Base-by-base conservation (phyloP, 1,284 basidiomycete genomes). In the Clitocybe nebularis region DNA sequence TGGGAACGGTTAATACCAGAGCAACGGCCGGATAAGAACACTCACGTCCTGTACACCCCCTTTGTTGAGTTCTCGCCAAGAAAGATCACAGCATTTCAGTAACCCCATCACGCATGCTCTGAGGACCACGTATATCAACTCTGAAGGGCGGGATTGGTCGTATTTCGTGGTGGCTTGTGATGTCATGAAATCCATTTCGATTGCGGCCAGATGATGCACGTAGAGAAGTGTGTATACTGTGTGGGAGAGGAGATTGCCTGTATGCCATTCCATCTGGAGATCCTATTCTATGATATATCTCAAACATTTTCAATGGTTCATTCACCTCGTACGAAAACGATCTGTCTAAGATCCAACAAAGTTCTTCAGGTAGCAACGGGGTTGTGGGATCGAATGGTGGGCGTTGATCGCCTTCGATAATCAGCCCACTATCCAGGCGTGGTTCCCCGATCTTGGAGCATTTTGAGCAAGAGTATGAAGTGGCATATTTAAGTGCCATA, bases 261-360 rank as follows among this genome's bases (percentile, higher is more conserved):
- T 66, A 58, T 93, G 90, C 84, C 90, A 96, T 54, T 86, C 81
- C 67, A 89, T 84, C 91, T 95, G 55, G 20, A 47, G 39, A 29
- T 38, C 43, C 11, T 23, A 41, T 9, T 25, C 49, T n/a, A 52
- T 13, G 14, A 38, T 13, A 36, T 13, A 19, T n/a, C 17, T 19
- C 29, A 14, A 13, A 14, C 13, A 41, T 37, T 29, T 37, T 43
- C 24, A 30, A 23, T 5, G 11, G 41, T 11, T 16, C 3, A 64
- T 63, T 63, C 59, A 93, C 92, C 75, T 97, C 93, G 53, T 82
- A 85, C 21, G 87, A 75, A 45, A 90, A 69, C 26, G 85, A 69
- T 49, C 82, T 72, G 59, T 96, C 93, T 51, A 96, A 72, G 24
- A 95, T 81, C 84, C 89, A 93, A 54, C 89, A 87, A 8, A 94